Evolutionary conservation across 441 rosid genomes (phyloP), one percentile per base, ranked within the genome.

Genomic region (Gossypium davidsonii): DNA sequence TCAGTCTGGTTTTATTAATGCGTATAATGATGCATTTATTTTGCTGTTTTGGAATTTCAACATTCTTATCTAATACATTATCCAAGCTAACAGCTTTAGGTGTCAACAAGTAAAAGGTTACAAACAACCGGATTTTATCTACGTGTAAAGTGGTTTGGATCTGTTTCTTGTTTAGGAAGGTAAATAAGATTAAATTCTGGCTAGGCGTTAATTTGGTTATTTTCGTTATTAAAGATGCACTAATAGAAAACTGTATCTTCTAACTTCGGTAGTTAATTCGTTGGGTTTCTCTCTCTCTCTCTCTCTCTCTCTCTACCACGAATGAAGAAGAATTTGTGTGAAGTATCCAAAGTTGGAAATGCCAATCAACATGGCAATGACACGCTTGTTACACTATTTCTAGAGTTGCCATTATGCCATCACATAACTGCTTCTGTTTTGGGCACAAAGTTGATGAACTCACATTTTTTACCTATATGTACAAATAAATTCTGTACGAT

Each of bases 161-260:
- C 48, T 48, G 23, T 67, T 49, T 25, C 71, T 25, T 25, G 71
- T 67, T 48, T 67, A 25, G 42, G 58, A 49, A 67, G 58, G 42
- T 67, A 21, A 67, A 25, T 49, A 49, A 67, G 71, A 48, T 67
- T 23, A 48, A 49, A 49, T n/a, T 63, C 15, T 39, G 18, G 26
- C 26, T 3, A 18, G 15, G 26, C 26, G 8, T 37, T 63, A 25
- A 15, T 63, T 39, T 39, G 18, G 26, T 62, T 63, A 14, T 18
- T 63, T 63, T 39, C 10, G 26, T 37, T 34, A 34, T 37, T 37
- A 15, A 3, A 37, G 25, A 62, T 46, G 10, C 42, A 9, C 25
- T 62, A 37, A 18, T 64, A 18, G 69, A 42, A 42, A 64, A 65
- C 17, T 11, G n/a, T 20, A 3, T 20, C 28, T 21, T 65, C 11